Evolutionary conservation across 352 stramenopile species (phyloP).

Genomic region (Pythium sp.): DNA sequence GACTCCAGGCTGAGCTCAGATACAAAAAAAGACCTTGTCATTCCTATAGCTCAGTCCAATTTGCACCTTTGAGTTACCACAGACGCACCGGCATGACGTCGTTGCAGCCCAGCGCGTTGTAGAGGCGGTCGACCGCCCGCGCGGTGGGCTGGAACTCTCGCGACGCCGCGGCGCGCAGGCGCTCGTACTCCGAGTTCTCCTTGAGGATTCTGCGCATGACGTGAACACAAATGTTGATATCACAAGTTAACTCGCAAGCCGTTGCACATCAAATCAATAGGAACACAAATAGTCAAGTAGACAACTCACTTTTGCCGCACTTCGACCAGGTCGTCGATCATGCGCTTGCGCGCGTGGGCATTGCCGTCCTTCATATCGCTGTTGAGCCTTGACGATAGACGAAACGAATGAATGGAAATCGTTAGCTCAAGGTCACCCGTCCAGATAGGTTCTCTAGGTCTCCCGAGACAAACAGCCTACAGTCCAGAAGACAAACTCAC

Average conservation of each 20-base stretch:
- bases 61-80: not conserved
- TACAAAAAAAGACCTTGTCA: not conserved
- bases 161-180: slow-evolving; percentile 48
- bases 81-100: slow-evolving; percentile 63
- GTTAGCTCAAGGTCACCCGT: not conserved
- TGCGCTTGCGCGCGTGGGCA: slow-evolving; percentile 59
- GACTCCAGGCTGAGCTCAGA: slow-evolving; percentile 6
- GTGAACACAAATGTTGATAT: not conserved
- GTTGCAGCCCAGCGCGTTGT: slow-evolving; percentile 78
- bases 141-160: slow-evolving; percentile 75
- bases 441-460: not conserved
- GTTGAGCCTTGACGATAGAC: slow-evolving; percentile 30
- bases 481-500: slow-evolving; percentile 18
- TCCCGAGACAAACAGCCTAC: not conserved
- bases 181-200: slow-evolving; percentile 73
- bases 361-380: slow-evolving; percentile 66
- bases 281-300: not conserved
- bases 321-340: slow-evolving; percentile 73
- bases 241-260: not conserved
- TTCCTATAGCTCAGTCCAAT: not conserved
- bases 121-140: slow-evolving; percentile 66
- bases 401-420: not conserved
- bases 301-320: slow-evolving; percentile 53
- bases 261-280: not conserved
- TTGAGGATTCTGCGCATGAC: slow-evolving; percentile 52